A percentile compares a stretch with the other conserved stretches of the same genome.
phyloP scores from a whole-genome alignment of 257 asterid species.

The Linaria vulgaris region DNA sequence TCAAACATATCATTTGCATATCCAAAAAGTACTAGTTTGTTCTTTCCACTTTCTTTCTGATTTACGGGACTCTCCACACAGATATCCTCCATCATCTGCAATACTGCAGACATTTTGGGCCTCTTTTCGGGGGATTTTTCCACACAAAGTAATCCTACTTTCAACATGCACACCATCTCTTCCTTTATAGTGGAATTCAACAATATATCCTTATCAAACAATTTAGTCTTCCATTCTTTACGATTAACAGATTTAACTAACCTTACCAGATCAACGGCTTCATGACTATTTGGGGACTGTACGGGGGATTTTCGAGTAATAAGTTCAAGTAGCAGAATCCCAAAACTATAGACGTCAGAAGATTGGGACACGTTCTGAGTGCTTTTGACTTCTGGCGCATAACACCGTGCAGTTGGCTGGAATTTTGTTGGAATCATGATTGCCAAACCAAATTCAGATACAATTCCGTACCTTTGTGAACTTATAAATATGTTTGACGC shows the following conservation, averaged over 20 bases:
- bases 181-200: neutral
- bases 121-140: slow-evolving; percentile 19
- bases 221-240: neutral
- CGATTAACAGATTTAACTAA: neutral
- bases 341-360: slow-evolving; percentile 31
- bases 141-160: slow-evolving; percentile 17
- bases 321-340: slow-evolving; percentile 29
- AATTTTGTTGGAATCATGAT: neutral
- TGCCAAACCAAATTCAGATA: slow-evolving; percentile 40
- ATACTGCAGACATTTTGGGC: slow-evolving; percentile 24
- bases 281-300: neutral
- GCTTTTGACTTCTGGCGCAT: neutral
- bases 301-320: slow-evolving; percentile 34
- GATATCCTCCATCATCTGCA: slow-evolving; percentile 22
- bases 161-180: slow-evolving; percentile 1
- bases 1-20: neutral
- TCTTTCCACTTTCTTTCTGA: too few species aligned
- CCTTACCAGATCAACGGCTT: neutral
- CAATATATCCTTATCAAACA: slow-evolving; percentile 1
- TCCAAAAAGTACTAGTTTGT: too few species aligned
- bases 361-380: slow-evolving; percentile 1
- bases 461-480: slow-evolving; percentile 31
- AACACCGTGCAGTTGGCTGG: too few species aligned
- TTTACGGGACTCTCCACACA: neutral
- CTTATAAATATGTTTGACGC: slow-evolving; percentile 40